Evolutionary conservation across 495 filamentous ascomycete genomes (phyloP), one percentile per base, ranked within the genome.

Genomic region (Penicillium chermesinum): DNA sequence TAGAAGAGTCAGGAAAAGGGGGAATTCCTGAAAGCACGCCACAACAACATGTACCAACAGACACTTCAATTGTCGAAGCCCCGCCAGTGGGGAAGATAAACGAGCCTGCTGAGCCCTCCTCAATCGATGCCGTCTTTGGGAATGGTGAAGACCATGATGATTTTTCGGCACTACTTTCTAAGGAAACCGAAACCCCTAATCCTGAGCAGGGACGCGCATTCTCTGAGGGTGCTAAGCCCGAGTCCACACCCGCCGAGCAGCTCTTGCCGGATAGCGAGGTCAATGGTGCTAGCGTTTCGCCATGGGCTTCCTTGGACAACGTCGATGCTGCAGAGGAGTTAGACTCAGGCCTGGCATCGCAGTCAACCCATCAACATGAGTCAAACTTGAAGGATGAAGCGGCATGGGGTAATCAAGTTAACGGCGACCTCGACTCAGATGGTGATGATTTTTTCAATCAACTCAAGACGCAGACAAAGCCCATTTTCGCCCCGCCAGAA

Each of bases 361-460:
- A 38, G 1, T 12, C 21, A 16, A 25, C 38, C 17, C 17, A 19
- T 19, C 35, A 19, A 10, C 2, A 33, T 13, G 5, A 61, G 8
- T 41, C 59, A 8, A 41, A 46, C n/a, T 12, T 22, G 6, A 50
- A 58, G 2, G 53, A 53, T 18, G 63, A 60, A 17, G 58, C 61
- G 33, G 62, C 63, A 12, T 66, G 69, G 55, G 62, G 49, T 17
- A 64, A 57, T 32, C 52, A 57, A 6, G 48, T 46, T 40, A 57
- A 64, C 35, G 52, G 53, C 15, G 59, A 67, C 35, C 41, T 67
- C 4, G 70, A 70, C 8, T 71, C 69, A 1, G 72, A 74, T 17
- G 66, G 61, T 2, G 71, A 71, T 36, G 72, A 66, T 15, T 75
- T 78, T 41, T 78, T 77, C 45, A 61, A 70, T 32, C 73, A 78